Evolutionary conservation across 2,329 filamentous ascomycete genomes (phyloP).

Genomic region (Fusarium gaditjirri): DNA sequence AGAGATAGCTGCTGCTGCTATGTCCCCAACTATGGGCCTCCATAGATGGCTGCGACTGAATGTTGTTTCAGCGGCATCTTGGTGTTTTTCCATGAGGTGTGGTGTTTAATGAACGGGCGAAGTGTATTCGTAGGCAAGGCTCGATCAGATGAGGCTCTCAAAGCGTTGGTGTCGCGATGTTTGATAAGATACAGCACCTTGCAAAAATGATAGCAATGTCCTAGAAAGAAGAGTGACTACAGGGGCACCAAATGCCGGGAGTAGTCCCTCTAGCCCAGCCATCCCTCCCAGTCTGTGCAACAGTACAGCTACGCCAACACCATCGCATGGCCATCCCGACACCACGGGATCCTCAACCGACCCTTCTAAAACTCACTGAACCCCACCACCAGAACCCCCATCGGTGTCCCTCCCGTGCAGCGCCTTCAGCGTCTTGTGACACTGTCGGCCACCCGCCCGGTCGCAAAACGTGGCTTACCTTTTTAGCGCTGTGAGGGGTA

Average conservation of each 20-base stretch:
- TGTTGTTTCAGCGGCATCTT: constrained; percentile 8
- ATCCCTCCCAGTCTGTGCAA: background rate
- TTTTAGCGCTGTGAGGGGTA: constrained; percentile 21
- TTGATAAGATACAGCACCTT: background rate
- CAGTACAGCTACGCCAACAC: background rate
- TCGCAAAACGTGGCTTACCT: background rate
- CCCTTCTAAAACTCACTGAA: background rate
- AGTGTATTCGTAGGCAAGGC: background rate
- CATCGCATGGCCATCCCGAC: constrained; percentile 8
- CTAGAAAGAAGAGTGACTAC: background rate
- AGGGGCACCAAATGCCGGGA: background rate
- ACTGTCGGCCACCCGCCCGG: constrained; percentile 20
- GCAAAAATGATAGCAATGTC: background rate
- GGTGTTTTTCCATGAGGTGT: constrained; percentile 25
- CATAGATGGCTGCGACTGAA: constrained; percentile 19
- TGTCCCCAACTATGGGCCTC: constrained; percentile 38
- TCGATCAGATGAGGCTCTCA: background rate
- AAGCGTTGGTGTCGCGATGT: background rate
- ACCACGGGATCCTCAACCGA: constrained; percentile 16
- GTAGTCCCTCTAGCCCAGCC: background rate
- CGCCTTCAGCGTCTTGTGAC: constrained; percentile 14
- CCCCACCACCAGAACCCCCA: background rate
- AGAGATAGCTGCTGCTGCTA: constrained; percentile 42
- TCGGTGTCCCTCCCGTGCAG: background rate
- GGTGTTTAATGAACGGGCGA: accelerated